These are phyloP conservation scores for Dissoconium aciculare DNA, from an alignment of 2,329 filamentous ascomycete species.

Conservation along the genomic window DNA sequence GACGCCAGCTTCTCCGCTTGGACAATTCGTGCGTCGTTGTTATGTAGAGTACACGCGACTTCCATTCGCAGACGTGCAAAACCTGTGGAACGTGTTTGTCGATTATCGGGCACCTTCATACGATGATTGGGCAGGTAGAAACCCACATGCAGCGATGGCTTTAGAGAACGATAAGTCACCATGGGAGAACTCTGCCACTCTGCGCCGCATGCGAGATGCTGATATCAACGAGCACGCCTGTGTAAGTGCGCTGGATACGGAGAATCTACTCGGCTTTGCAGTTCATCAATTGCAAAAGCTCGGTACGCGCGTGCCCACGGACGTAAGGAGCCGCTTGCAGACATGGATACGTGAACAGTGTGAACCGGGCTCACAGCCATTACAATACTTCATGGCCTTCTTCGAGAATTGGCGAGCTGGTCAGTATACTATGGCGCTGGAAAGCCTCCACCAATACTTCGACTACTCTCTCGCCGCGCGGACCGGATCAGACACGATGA, in stretches of 20 bases:
- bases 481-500: constrained; percentile 10
- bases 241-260: constrained; percentile 17
- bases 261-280: constrained; percentile 62
- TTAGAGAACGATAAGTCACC: constrained; percentile 3
- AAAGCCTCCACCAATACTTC: constrained; percentile 85
- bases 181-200: constrained; percentile 1
- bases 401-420: constrained; percentile 85
- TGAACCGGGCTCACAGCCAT: constrained; percentile 16
- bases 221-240: constrained; percentile 1
- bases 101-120: constrained; percentile 66
- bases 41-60: constrained; percentile 67
- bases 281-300: constrained; percentile 74
- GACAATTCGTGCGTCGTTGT: constrained; percentile 61
- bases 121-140: constrained; percentile 41
- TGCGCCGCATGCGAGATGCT: constrained; percentile 1
- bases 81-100: constrained; percentile 71
- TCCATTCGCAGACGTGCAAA: constrained; percentile 62
- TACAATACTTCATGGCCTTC: constrained; percentile 37
- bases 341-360: constrained; percentile 16
- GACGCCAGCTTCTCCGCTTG: constrained; percentile 62
- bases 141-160: constrained; percentile 26
- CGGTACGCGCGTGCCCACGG: constrained; percentile 61
- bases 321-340: constrained; percentile 56
- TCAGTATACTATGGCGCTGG: constrained; percentile 79
- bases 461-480: constrained; percentile 54